Base-by-base conservation (phyloP, 805 yeast species). In the Priceomyces castillae region DNA sequence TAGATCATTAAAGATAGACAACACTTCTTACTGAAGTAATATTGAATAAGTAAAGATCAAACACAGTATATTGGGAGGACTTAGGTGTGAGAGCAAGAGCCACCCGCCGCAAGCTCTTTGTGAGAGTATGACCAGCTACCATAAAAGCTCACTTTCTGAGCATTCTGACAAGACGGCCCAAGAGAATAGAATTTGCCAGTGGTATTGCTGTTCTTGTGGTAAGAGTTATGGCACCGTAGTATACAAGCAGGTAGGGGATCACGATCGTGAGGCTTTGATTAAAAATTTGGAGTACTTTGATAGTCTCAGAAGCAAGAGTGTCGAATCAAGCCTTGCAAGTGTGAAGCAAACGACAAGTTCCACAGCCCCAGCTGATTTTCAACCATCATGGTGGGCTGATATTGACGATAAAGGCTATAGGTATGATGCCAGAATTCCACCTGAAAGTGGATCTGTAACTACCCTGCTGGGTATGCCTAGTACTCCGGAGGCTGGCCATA, bases 181-280 rank as follows among this genome's bases (percentile, higher is more conserved):
- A 36, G 47, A 45, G 18, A 56, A 59, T 41, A 59, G 60, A 40
- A 65, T 68, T 12, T 64, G 71, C 49, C 72, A 68, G 49, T 68
- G 73, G 73, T 66, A 64, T 49, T 68, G 73, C 46, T 68, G 73
- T 46, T 62, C 62, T 12, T 68, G 73, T 44, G 72, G 72, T 22
- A 65, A 65, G 46, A 53, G 67, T 23, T 62, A 65, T 43, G 73
- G 73, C 2, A 57, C 64, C 6, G 59, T 66, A 11, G 48, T 53
- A 20, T 59, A 53, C 42, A 59, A 55, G 22, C 45, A 28, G 28
- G 39, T 35, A 10, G 38, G 18, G 19, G 39, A 36, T n/a, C 26
- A 31, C 12, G 31, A 37, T 31, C 37, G 37, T 11, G 41, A 39
- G 16, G 34, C 34, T 5, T 39, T 41, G 9, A 46, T 54, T n/a